Percentiles rank a stretch among this genome's conserved stretches.
These are phyloP conservation scores for Pseudocercospora crystallina DNA, from an alignment of 2,329 filamentous ascomycete species.

Conservation along the genomic window DNA sequence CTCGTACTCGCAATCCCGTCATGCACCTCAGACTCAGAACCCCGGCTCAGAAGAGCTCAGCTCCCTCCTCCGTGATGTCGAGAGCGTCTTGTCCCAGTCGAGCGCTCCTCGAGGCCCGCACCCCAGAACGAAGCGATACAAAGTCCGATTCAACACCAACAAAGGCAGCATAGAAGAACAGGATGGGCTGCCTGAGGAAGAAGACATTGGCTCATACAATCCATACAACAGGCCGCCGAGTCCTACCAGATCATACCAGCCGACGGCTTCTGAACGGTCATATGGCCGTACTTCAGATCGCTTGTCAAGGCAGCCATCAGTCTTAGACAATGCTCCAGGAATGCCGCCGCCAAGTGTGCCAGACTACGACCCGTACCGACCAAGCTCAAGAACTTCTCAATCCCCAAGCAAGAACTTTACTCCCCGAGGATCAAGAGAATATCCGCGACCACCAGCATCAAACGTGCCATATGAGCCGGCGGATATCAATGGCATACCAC, in stretches of 20 bases:
- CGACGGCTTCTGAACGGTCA: conserved; percentile 37
- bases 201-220: conserved; percentile 31
- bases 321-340: conserved; percentile 51
- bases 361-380: conserved; percentile 62
- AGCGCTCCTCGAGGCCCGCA: conserved; percentile 20
- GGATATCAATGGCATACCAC: conserved; percentile 83
- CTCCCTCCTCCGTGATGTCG: conserved; percentile 45
- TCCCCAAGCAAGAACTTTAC: conserved; percentile 44
- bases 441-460: conserved; percentile 68
- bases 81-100: conserved; percentile 31
- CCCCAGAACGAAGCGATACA: conserved; percentile 30
- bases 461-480: conserved; percentile 77
- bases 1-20: conserved; percentile 12
- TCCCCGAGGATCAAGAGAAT: conserved; percentile 57
- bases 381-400: conserved; percentile 54
- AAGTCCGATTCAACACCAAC: conserved; percentile 35
- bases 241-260: conserved; percentile 29
- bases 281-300: conserved; percentile 50
- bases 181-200: conserved; percentile 4
- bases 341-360: conserved; percentile 61
- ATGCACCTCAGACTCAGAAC: conserved; percentile 16
- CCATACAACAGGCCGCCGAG: conserved; percentile 40
- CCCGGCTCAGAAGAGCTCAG: conserved; percentile 38
- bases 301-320: conserved; percentile 49
- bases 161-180: conserved; percentile 27